Conservation (phyloP, 495 filamentous ascomycete genomes). For the Xylaria venustula region DNA sequence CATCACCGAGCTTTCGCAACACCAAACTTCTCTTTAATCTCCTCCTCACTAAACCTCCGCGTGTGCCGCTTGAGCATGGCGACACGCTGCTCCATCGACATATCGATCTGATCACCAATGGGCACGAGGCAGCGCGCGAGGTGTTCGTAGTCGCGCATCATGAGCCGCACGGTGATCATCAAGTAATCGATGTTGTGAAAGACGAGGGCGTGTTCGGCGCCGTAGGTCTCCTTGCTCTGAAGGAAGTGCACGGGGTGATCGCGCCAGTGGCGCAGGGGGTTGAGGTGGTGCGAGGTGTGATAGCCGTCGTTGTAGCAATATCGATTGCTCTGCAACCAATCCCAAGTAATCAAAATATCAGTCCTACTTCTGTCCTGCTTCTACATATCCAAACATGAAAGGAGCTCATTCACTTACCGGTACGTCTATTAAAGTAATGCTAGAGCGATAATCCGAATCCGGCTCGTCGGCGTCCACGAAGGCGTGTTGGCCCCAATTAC, state of each 20-base stretch:
- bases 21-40: conserved; percentile 50
- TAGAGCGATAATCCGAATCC: conserved; percentile 66
- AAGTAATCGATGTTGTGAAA: conserved; percentile 73
- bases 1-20: not conserved
- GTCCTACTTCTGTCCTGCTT: too few species aligned
- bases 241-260: conserved; percentile 68
- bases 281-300: conserved; percentile 74
- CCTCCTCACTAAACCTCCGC: conserved; percentile 55
- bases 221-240: conserved; percentile 60
- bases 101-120: conserved; percentile 62
- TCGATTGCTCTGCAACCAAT: conserved; percentile 63
- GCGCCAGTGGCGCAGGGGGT: conserved; percentile 71
- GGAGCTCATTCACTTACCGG: conserved; percentile 49
- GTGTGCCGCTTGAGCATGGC: conserved; percentile 64
- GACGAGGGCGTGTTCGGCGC: conserved; percentile 59
- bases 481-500: conserved; percentile 76
- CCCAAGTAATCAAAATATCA: too few species aligned
- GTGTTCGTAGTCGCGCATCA: conserved; percentile 61
- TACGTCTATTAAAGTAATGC: conserved; percentile 72
- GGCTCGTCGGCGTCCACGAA: conserved; percentile 69
- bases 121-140: conserved; percentile 66
- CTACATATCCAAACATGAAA: not conserved
- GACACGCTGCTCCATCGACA: conserved; percentile 59
- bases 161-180: conserved; percentile 60
- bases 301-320: conserved; percentile 78